Evolutionary conservation across 2,329 filamentous ascomycete genomes (phyloP), one percentile per base, ranked within the genome.

Genomic region (Bipolaris bicolor): DNA sequence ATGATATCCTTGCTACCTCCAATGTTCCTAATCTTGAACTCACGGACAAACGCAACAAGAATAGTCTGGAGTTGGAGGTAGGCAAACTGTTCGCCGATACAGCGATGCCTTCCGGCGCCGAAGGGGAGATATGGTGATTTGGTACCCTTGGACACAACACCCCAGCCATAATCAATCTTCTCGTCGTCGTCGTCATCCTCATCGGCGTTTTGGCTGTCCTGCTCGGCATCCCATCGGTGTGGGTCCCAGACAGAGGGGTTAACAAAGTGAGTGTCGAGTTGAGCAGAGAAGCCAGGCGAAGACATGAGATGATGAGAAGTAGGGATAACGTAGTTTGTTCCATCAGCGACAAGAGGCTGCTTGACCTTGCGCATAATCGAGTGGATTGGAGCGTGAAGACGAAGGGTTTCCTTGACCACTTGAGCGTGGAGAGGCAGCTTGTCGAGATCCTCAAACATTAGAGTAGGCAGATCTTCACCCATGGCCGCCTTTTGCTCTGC

Each of bases 31-130:
- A 97, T 86, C 80, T 91, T 94, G 81, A 97, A 91, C 51, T 87
- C 76, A 48, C 92, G 85, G 39, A 96, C 90, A 64, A 93, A 80
- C 57, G 87, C 88, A 49, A 88, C 91, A 11, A 89, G 81, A 65
- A 98, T 96, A 43, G 91, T 92, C 74, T 93, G 89, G 61, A 98
- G 82, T 80, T 98, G 94, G 56, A 96, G 84, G 75, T 96, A 96
- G 66, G 94, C 94, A 76, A 97, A 98, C 72, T 97, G 92, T 83
- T 98, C 94, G 64, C 94, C 94, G 72, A 98, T 97, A 79, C 94
- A 98, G 65, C 94, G 85, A 79, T 98, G 94, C 66, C 94, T 84
- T 40, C 94, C 94, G 29, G 93, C 94, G 57, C 94, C 94, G 73
- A 98, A 98, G 1, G 94, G 94, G 46, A 98, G 86, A 76, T 97